Percentiles rank a stretch among this genome's conserved stretches.
Conservation (phyloP, 768 basidiomycete species). For the Kwoniella sp. region DNA sequence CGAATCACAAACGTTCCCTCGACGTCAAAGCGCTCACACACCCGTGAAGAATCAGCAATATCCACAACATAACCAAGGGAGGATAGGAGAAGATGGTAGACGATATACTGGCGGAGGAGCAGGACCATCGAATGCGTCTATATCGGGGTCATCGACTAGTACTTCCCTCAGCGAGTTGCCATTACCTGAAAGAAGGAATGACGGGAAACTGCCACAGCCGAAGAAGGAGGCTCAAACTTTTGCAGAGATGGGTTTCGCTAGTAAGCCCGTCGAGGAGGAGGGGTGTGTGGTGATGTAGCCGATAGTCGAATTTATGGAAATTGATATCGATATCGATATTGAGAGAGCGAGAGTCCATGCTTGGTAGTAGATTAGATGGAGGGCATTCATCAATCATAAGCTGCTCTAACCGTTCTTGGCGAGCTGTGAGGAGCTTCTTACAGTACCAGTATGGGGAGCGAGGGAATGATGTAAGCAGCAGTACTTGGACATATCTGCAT, state of each 20-base stretch:
- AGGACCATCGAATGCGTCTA: background rate
- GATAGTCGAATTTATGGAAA: too few species aligned
- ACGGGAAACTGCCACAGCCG: slow-evolving; percentile 21
- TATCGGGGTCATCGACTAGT: background rate
- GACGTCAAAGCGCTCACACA: background rate
- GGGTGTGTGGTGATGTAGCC: slow-evolving; percentile 81
- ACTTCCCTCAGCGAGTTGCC: slow-evolving; percentile 19
- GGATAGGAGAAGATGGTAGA: slow-evolving; percentile 6
- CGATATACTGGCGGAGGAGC: slow-evolving; percentile 3
- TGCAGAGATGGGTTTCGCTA: slow-evolving; percentile 89
- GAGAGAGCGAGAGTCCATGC: too few species aligned
- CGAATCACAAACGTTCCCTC: slow-evolving; percentile 18
- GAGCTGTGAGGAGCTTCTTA: too few species aligned
- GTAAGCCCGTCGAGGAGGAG: slow-evolving; percentile 74
- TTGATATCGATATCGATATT: too few species aligned
- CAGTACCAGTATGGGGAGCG: too few species aligned
- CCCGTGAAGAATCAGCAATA: background rate
- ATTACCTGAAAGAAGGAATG: slow-evolving; percentile 15
- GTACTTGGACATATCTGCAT: too few species aligned
- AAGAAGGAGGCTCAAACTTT: slow-evolving; percentile 71
- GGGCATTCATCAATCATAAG: too few species aligned
- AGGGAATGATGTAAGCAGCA: too few species aligned
- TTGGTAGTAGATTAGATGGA: too few species aligned
- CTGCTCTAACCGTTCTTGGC: too few species aligned
- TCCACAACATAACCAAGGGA: background rate